phyloP scores from a whole-genome alignment of 352 stramenopile genomes.

The Vaucheria bursata region DNA sequence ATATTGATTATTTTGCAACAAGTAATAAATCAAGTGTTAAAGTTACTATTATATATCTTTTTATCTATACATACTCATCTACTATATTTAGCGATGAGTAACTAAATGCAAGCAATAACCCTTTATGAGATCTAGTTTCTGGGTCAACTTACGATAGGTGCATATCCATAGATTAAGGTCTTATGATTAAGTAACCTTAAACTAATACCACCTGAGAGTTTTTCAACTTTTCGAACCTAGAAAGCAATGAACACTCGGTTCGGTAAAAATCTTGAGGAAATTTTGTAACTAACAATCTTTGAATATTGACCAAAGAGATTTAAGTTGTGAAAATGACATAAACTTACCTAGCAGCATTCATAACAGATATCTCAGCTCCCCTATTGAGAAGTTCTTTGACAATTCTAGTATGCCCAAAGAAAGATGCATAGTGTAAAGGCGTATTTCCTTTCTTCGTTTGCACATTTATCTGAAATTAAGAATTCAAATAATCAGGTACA shows the following conservation, averaged over 20 bases:
- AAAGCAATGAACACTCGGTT: neutral
- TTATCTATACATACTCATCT: too few relatives aligned
- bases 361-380: slow-evolving; percentile 11
- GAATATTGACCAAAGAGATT: neutral
- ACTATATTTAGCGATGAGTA: neutral
- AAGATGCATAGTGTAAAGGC: slow-evolving; percentile 36
- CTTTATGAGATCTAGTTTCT: too few relatives aligned
- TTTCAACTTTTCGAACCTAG: neutral
- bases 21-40: too few relatives aligned
- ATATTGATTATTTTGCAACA: neutral
- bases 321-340: neutral
- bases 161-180: neutral
- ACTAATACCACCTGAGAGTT: neutral
- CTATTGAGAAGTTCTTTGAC: slow-evolving; percentile 14
- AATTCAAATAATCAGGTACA: too few relatives aligned
- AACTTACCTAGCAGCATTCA: slow-evolving; percentile 6
- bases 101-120: neutral
- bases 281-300: neutral
- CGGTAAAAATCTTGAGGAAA: neutral
- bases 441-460: slow-evolving; percentile 25
- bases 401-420: slow-evolving; percentile 22
- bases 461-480: slow-evolving; percentile 25
- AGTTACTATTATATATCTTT: neutral
- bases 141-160: neutral
- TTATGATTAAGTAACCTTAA: neutral